These are phyloP conservation scores for Castanospermum australe DNA, from an alignment of 306 rosid genomes.

Conservation along the genomic window DNA sequence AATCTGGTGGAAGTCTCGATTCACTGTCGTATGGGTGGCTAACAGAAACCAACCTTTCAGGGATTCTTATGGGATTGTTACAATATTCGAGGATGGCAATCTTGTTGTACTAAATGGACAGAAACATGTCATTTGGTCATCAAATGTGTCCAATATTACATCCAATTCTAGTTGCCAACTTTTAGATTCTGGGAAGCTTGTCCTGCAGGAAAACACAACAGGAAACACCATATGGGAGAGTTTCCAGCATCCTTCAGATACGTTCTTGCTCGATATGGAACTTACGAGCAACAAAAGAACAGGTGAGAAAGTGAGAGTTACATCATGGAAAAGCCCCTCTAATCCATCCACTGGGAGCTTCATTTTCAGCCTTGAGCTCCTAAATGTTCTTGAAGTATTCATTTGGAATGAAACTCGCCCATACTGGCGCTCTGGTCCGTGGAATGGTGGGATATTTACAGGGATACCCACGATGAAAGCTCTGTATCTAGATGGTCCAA, in stretches of 20 bases:
- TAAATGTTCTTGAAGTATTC: too few species aligned
- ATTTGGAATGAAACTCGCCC: too few species aligned
- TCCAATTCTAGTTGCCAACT: conserved; percentile 19
- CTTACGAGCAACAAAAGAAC: background rate
- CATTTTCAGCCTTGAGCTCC: background rate
- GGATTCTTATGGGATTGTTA: conserved; percentile 31
- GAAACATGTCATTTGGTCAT: conserved; percentile 37
- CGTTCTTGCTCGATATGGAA: conserved; percentile 17
- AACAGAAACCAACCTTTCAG: conserved; percentile 33
- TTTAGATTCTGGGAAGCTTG: conserved; percentile 41
- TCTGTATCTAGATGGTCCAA: background rate
- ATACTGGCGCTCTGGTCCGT: too few species aligned
- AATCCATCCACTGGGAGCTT: conserved; percentile 22
- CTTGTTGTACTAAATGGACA: conserved; percentile 26
- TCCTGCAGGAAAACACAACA: conserved; percentile 18
- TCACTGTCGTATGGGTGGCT: conserved; percentile 32
- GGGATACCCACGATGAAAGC: background rate
- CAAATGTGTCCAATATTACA: conserved; percentile 19
- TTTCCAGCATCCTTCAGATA: conserved; percentile 35
- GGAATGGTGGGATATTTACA: background rate
- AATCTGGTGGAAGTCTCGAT: conserved; percentile 26
- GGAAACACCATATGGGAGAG: conserved; percentile 38
- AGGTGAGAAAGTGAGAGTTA: background rate
- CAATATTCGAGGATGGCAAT: conserved; percentile 30
- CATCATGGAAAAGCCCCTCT: conserved; percentile 12